Evolutionary conservation across 805 yeast species (phyloP), one percentile per base, ranked within the genome.

Genomic region (Zygoascus flipseniorum): DNA sequence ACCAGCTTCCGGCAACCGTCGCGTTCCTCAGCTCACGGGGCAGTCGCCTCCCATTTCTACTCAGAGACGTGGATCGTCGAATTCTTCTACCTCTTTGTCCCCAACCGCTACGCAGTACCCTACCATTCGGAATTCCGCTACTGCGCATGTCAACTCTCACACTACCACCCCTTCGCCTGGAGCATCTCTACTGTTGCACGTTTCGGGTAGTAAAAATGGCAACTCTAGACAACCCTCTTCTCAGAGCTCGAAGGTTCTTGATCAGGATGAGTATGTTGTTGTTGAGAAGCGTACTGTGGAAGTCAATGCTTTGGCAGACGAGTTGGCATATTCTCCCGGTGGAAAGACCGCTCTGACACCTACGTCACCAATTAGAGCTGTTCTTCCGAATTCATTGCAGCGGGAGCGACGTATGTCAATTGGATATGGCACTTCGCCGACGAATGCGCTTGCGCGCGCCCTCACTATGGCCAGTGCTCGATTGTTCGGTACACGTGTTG

Each of bases 211-310:
- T 31, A 23, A 48, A 10, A 16, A 26, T 5, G 13, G 11, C 16
- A 14, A 20, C 31, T 14, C 41, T 9, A 47, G 50, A 14, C 16
- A 31, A 42, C 4, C 18, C 3, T 31, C 42, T 31, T n/a, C 42
- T 31, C 26, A 47, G 16, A n/a, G 20, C 23, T 28, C 39, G 5
- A 26, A 16, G 8, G 23, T 11, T 16, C 18, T 41, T 31, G 47
- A 42, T 9, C 48, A 31, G 31, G 83, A 81, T 59, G 97, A 89
- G 63, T 92, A 92, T 62, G 98, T 92, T 35, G 95, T 92, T 42
- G 90, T 92, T 31, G 98, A 92, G 67, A 93, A 92, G 67, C 79
- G 95, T 49, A 88, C 93, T 0, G 97, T 92, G 2, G 98, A 93
- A 65, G 95, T 92, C 8, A 92, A 92, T 71, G 92, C 96, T 1